These are phyloP conservation scores for Aureobasidium melanogenum DNA, from an alignment of 2,329 filamentous ascomycete genomes.

Conservation along the genomic window DNA sequence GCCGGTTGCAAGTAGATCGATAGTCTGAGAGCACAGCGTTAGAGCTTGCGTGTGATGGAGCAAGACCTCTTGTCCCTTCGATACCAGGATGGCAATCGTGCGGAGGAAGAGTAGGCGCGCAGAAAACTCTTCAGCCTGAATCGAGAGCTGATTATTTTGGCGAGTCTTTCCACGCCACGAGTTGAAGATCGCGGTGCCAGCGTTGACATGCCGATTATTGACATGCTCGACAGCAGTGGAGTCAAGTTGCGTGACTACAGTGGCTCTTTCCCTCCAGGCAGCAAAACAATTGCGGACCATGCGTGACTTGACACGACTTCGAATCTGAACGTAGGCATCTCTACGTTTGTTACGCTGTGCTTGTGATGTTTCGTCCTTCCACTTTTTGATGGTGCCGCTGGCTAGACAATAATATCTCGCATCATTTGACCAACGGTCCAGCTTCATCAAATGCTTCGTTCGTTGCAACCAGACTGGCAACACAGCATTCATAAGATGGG, in stretches of 20 bases:
- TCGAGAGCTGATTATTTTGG: conserved; percentile 17
- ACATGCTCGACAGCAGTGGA: conserved; percentile 30
- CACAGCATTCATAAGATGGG: conserved; percentile 29
- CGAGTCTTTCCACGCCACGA: conserved; percentile 27
- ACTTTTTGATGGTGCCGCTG: conserved; percentile 41
- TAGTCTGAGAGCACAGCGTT: conserved; percentile 37
- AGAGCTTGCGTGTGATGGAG: conserved; percentile 31
- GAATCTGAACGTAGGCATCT: conserved; percentile 46
- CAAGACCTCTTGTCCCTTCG: conserved; percentile 7
- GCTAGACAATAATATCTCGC: conserved; percentile 49
- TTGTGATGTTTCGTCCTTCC: conserved; percentile 42
- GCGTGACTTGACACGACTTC: conserved; percentile 45
- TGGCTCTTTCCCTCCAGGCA: conserved; percentile 30
- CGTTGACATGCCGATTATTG: conserved; percentile 26
- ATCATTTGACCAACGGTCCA: conserved; percentile 46
- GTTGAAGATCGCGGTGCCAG: conserved; percentile 25
- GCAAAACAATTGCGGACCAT: conserved; percentile 38
- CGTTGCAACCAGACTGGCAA: conserved; percentile 29
- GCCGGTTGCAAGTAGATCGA: conserved; percentile 24
- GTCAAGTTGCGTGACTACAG: conserved; percentile 28
- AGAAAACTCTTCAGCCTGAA: conserved; percentile 25
- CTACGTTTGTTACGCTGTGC: conserved; percentile 45
- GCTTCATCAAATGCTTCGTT: conserved; percentile 34
- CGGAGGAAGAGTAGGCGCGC: conserved; percentile 3
- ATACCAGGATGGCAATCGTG: not conserved